A percentile compares a stretch with the other conserved stretches of the same genome.
These are phyloP conservation scores for Macroventuria anomochaeta DNA, from an alignment of 2,329 filamentous ascomycete genomes.

Conservation along the genomic window DNA sequence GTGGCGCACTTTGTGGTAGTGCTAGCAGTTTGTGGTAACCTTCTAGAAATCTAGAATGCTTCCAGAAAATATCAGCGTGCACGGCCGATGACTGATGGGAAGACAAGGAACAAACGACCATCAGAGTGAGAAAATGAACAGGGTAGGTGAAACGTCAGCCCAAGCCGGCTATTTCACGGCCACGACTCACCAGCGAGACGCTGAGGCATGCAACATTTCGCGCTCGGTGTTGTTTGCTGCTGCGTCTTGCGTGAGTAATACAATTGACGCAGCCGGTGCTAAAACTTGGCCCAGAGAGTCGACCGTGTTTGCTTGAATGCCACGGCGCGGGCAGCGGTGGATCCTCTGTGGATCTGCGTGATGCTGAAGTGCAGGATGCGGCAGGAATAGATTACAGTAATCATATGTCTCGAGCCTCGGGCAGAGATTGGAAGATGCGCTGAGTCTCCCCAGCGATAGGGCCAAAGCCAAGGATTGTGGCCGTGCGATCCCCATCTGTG, in stretches of 20 bases:
- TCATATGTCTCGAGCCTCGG: slow-evolving; percentile 23
- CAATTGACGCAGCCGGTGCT: slow-evolving; percentile 19
- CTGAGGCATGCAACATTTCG: slow-evolving; percentile 6
- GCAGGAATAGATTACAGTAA: slow-evolving; percentile 34
- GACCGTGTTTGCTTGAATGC: slow-evolving; percentile 10
- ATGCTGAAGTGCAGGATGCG: slow-evolving; percentile 29
- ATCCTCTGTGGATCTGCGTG: slow-evolving; percentile 26
- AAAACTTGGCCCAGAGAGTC: slow-evolving; percentile 3
- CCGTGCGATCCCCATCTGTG: slow-evolving; percentile 29
- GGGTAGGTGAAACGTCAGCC: slow-evolving; percentile 33
- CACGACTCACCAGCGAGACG: slow-evolving; percentile 11
- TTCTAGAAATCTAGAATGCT: slow-evolving; percentile 42
- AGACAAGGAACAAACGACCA: slow-evolving; percentile 12
- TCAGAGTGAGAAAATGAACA: not conserved
- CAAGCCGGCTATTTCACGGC: slow-evolving; percentile 4
- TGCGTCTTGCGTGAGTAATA: slow-evolving; percentile 16
- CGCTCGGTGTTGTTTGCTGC: not conserved
- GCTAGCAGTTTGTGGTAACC: slow-evolving; percentile 35
- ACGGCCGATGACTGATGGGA: slow-evolving; percentile 28
- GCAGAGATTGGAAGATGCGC: slow-evolving; percentile 28
- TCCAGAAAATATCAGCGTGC: slow-evolving; percentile 30
- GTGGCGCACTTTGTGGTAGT: slow-evolving; percentile 26
- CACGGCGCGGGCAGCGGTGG: slow-evolving; percentile 12
- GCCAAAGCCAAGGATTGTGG: slow-evolving; percentile 36
- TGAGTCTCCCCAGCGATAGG: slow-evolving; percentile 38